phyloP scores from a whole-genome alignment of 2,329 filamentous ascomycete species.

The Nemania sp. region DNA sequence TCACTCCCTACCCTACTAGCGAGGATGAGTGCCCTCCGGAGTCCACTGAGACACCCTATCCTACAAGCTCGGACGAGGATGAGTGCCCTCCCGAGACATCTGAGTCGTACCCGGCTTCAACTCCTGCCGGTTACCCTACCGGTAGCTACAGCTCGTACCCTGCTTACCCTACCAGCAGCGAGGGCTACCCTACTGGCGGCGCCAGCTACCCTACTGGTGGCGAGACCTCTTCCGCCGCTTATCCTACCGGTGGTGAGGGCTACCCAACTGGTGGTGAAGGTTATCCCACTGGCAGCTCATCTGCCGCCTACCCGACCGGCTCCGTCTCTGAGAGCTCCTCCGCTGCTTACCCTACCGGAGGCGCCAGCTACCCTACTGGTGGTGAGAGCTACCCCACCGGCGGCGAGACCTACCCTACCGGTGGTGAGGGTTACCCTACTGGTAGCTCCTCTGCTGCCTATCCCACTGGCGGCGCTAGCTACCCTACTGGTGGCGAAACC shows the following conservation, averaged over 20 bases:
- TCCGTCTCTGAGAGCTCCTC: slow-evolving; percentile 14
- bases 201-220: slow-evolving; percentile 10
- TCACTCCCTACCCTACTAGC: slow-evolving; percentile 10
- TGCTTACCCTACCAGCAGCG: slow-evolving; percentile 3
- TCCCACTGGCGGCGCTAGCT: neutral
- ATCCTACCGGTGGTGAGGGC: neutral
- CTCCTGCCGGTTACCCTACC: slow-evolving; percentile 18
- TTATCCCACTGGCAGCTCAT: slow-evolving; percentile 13
- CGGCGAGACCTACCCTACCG: slow-evolving; percentile 13
- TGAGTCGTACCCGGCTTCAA: slow-evolving; percentile 24
- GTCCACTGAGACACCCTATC: slow-evolving; percentile 1
- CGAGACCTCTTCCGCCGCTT: neutral
- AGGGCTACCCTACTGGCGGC: neutral
- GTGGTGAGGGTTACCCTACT: slow-evolving; percentile 3
- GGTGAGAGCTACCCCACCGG: slow-evolving; percentile 12
- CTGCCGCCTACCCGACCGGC: slow-evolving; percentile 15
- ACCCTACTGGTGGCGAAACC: neutral
- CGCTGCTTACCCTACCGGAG: slow-evolving; percentile 20
- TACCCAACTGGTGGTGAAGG: slow-evolving; percentile 20
- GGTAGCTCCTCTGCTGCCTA: slow-evolving; percentile 10
- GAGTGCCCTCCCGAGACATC: slow-evolving; percentile 33
- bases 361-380: slow-evolving; percentile 21
- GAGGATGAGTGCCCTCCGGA: slow-evolving; percentile 20
- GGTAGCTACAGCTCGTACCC: slow-evolving; percentile 3
- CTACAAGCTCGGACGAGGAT: slow-evolving; percentile 14